Conservation (phyloP, 169 alveolate species). For the Plasmodium reichenowi region DNA sequence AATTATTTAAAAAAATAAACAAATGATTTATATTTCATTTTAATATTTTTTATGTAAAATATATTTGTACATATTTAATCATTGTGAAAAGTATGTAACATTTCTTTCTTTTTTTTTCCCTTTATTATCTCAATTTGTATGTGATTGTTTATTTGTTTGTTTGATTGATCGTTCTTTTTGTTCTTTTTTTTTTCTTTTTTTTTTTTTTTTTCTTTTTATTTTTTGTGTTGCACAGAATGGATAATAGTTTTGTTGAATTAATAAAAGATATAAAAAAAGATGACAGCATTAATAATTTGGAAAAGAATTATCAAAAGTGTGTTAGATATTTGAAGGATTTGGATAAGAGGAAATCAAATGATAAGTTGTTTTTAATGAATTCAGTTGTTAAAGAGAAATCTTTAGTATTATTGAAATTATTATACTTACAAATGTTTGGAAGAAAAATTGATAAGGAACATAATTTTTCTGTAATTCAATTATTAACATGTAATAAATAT, state of each 20-base stretch:
- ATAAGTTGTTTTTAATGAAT: slow-evolving; percentile 14
- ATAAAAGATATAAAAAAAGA: slow-evolving; percentile 62
- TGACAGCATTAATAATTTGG: slow-evolving; percentile 39
- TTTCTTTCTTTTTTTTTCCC: too few relatives aligned
- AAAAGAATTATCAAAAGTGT: slow-evolving; percentile 37
- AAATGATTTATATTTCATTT: too few relatives aligned
- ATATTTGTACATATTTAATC: too few relatives aligned
- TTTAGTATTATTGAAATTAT: slow-evolving; percentile 10
- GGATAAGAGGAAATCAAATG: slow-evolving; percentile 28
- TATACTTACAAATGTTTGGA: slow-evolving; percentile 65
- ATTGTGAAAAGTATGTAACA: too few relatives aligned
- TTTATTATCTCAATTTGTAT: too few relatives aligned
- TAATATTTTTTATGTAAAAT: too few relatives aligned
- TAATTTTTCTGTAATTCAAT: slow-evolving; percentile 40
- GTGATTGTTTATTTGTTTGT: too few relatives aligned
- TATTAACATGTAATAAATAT: slow-evolving; percentile 57
- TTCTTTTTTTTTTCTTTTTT: too few relatives aligned
- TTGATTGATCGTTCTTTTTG: too few relatives aligned
- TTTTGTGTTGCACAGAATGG: not conserved
- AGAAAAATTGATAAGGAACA: slow-evolving; percentile 56
- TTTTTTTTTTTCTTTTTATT: too few relatives aligned
- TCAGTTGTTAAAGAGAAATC: slow-evolving; percentile 38
- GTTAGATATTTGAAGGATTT: slow-evolving; percentile 21
- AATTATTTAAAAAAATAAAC: too few relatives aligned
- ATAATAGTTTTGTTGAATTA: slow-evolving; percentile 35